Evolutionary conservation across 306 rosid species (phyloP), one percentile per base, ranked within the genome.

Genomic region (Cicer yamashitae): DNA sequence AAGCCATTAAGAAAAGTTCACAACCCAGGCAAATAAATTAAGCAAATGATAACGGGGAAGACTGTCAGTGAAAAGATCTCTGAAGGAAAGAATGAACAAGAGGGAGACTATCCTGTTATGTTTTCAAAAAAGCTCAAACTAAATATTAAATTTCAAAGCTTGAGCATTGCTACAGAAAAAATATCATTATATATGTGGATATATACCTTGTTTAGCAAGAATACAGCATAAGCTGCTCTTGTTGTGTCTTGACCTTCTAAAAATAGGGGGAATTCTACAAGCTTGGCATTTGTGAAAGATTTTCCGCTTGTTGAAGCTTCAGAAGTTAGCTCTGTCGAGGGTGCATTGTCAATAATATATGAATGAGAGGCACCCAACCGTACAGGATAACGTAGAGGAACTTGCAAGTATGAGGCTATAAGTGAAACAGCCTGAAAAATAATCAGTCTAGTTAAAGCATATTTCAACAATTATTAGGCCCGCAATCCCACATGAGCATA

Each of bases 211-310:
- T 92, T 94, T 76, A 96, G 73, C 66, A 96, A 88, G 87, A 96
- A 96, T 62, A 92, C 90, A 22, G 97, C 99, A 78, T 96, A 96
- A 76, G 93, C 96, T 7, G 96, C 96, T 82, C 90, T 92, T 34
- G 98, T 92, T 63, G 96, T 96, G 86, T 96, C 99, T 81, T 91
- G 98, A 60, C 98, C 99, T 63, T 96, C 96, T 82, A 90, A 83
- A 80, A 85, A 92, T 10, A 96, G 98, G 56, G 99, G 98, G 74
- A 96, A 96, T 74, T 90, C 96, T 74, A 88, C 82, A 43, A 80
- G 88, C 80, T 87, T 96, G 81, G 41, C 70, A 50, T 83, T 85
- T 74, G 82, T 65, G 74, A 54, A 70, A 78, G 78, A 73, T 68
- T 54, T 74, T 65, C 69, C 52, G 77, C 80, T 84, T 75, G 87